Base-by-base conservation (phyloP, 2,329 filamentous ascomycete species). In the Didymella lethalis region DNA sequence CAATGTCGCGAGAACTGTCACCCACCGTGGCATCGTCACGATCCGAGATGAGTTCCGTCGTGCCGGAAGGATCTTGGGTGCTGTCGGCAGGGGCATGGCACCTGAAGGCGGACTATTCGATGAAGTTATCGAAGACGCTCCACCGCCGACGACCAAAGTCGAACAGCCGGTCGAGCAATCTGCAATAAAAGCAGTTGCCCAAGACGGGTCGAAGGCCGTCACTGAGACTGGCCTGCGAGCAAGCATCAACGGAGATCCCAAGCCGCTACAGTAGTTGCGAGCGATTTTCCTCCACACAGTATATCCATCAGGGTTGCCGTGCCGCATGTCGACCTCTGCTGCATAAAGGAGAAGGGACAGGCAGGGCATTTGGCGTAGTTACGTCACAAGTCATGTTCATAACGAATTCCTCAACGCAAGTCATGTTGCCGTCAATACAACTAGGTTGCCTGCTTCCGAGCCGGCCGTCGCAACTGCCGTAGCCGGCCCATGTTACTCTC, bases 1-100 rank as follows among this genome's bases (percentile, higher is more conserved):
- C 77, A 97, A 97, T 67, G 90, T 97, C 32, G 93, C 91, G 3
- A 84, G 92, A 48, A 96, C 92, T 0, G 92, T 97, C 0, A 93
- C 90, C 7, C 90, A 94, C 70, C 86, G 88, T 60, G 92, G 92
- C 2, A 91, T 96, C 63, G 88, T 91, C 1, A 85, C 89, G 0
- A 95, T 96, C 59, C 84, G 91, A 40, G 90, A 95, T 67, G 92
- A 97, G 77, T 95, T 96, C 70, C 85, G 91, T 18, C 85, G 92
- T 20, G 92, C 91, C 2, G 91, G 90, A 86, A 82, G 85, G 34
- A 89, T 96, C 57, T 44, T 77, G 26, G 57, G 60, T 18, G 69
- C 67, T 20, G 55, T 77, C 16, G 74, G 74, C 2, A 65, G 64
- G 45, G 65, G 62, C 0, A 25, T 49, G 50, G 36, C 57, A 28